These are phyloP conservation scores for Fusarium musae DNA, from an alignment of 2,329 filamentous ascomycete species.

Conservation along the genomic window DNA sequence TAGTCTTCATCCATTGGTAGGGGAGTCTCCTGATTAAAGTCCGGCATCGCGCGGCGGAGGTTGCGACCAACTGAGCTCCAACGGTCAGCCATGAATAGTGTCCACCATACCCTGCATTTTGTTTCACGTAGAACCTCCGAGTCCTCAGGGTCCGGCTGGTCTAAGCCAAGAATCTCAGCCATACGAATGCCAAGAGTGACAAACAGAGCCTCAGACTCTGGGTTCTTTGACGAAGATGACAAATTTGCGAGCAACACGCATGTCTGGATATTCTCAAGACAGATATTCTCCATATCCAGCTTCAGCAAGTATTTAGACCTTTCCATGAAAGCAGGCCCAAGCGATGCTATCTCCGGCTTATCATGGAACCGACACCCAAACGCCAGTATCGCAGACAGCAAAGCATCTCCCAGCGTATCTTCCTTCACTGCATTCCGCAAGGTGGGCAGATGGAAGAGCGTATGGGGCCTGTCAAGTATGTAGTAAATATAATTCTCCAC, in stretches of 20 bases:
- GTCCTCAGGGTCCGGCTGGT: not conserved
- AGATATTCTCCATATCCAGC: constrained; percentile 7
- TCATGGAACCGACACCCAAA: constrained; percentile 10
- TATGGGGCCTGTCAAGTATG: constrained; percentile 8
- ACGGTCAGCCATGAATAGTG: constrained; percentile 8
- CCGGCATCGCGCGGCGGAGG: constrained; percentile 10
- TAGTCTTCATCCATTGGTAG: constrained; percentile 14
- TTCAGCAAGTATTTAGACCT: not conserved
- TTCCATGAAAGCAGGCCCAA: constrained; percentile 5
- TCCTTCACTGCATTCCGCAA: not conserved
- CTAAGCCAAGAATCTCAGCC: constrained; percentile 5
- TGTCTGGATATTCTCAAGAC: constrained; percentile 11
- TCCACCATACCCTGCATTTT: constrained; percentile 19
- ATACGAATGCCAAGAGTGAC: constrained; percentile 8
- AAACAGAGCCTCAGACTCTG: constrained; percentile 12
- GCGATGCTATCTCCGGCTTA: not conserved
- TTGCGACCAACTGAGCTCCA: constrained; percentile 12
- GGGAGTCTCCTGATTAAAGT: constrained; percentile 7
- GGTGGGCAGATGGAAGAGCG: not conserved
- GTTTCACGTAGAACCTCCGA: constrained; percentile 2
- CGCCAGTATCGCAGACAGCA: constrained; percentile 1
- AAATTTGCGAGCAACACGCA: constrained; percentile 9
- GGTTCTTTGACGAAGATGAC: constrained; percentile 2
- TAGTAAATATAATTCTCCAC: constrained; percentile 17
- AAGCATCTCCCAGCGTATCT: not conserved